These are phyloP conservation scores for Pachyrhizus erosus DNA, from an alignment of 306 rosid genomes.

Conservation along the genomic window DNA sequence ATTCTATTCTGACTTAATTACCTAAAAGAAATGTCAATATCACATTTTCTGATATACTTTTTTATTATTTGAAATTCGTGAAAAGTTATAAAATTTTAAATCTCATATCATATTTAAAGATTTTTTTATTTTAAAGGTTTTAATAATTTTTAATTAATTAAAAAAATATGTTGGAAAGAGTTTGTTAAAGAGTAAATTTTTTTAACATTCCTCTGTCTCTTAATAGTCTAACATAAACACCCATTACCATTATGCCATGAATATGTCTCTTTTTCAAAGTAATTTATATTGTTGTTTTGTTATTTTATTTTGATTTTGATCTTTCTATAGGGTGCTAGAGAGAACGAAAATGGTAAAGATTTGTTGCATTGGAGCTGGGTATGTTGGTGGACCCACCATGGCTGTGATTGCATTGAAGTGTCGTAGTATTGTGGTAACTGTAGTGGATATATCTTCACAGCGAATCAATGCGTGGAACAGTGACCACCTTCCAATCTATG, in stretches of 20 bases:
- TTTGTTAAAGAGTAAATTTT: too few species aligned
- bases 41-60: too few species aligned
- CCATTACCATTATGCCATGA: too few species aligned
- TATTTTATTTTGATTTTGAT: slow-evolving; percentile 19
- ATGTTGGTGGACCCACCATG: slow-evolving; percentile 95
- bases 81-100: too few species aligned
- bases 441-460: slow-evolving; percentile 55
- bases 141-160: too few species aligned
- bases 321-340: slow-evolving; percentile 34
- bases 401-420: slow-evolving; percentile 80
- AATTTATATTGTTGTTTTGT: not conserved
- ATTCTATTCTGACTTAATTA: slow-evolving; percentile 8
- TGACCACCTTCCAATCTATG: slow-evolving; percentile 65
- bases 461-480: slow-evolving; percentile 70
- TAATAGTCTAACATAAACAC: too few species aligned
- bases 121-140: too few species aligned
- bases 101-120: too few species aligned
- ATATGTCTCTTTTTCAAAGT: not conserved
- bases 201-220: too few species aligned
- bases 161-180: too few species aligned
- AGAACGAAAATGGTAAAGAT: slow-evolving; percentile 78
- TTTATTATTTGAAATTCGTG: too few species aligned
- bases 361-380: slow-evolving; percentile 94
- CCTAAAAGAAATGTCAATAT: too few species aligned
- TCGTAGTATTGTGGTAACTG: slow-evolving; percentile 51